Evolutionary conservation across 2,329 filamentous ascomycete genomes (phyloP).

Genomic region (Kalmusia sp.): DNA sequence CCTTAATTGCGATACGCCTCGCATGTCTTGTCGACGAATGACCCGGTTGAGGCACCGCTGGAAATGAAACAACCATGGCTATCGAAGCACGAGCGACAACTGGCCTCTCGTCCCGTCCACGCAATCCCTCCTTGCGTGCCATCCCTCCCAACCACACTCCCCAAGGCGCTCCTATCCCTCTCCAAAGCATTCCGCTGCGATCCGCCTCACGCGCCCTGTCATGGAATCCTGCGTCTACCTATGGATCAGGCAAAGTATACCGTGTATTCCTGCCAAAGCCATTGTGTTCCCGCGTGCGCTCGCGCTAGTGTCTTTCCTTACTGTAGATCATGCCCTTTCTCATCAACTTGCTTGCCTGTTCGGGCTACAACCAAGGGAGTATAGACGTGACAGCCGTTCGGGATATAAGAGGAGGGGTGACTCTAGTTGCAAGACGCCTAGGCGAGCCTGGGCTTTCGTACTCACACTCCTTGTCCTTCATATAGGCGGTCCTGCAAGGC

Average conservation of each 20-base stretch:
- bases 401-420: slow-evolving; percentile 11
- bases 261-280: slow-evolving; percentile 16
- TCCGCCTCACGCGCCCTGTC: slow-evolving; percentile 23
- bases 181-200: slow-evolving; percentile 25
- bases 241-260: slow-evolving; percentile 8
- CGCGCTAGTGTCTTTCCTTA: slow-evolving; percentile 38
- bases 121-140: slow-evolving; percentile 24
- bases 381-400: not conserved
- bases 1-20: slow-evolving; percentile 5
- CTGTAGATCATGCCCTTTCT: slow-evolving; percentile 36
- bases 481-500: slow-evolving; percentile 11
- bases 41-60: slow-evolving; percentile 1
- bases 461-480: slow-evolving; percentile 11
- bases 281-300: slow-evolving; percentile 21
- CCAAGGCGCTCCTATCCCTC: slow-evolving; percentile 16
- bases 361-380: slow-evolving; percentile 30
- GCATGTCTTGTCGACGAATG: slow-evolving; percentile 4
- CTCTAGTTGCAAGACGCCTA: not conserved
- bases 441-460: slow-evolving; percentile 15
- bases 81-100: not conserved
- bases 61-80: slow-evolving; percentile 4
- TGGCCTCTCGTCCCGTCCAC: not conserved
- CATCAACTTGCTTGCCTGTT: slow-evolving; percentile 18
- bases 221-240: slow-evolving; percentile 25
- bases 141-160: slow-evolving; percentile 27